Evolutionary conservation across 257 asterid species (phyloP).

Genomic region (Solanum okadae): DNA sequence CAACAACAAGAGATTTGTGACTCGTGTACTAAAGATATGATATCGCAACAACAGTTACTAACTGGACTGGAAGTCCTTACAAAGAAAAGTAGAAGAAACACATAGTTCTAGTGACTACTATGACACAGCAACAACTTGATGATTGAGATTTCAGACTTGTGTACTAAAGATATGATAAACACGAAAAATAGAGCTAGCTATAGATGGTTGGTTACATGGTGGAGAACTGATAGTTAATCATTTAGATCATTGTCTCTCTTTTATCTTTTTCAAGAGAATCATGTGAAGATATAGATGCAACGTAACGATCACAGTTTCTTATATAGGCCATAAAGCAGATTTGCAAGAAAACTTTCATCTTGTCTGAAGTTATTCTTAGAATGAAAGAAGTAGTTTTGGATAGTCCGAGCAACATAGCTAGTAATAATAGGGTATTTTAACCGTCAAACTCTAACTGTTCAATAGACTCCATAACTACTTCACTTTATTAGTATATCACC

Average conservation of each 20-base stretch:
- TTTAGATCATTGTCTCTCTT: not conserved
- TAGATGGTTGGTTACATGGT: not conserved
- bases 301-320: not conserved
- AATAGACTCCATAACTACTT: not conserved
- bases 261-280: not conserved
- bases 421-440: not conserved
- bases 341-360: not conserved
- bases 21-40: not conserved
- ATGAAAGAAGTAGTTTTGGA: no score
- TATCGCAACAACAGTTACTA: not conserved
- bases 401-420: not conserved
- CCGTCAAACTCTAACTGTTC: not conserved
- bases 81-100: no score
- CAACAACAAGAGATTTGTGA: not conserved
- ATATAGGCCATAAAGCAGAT: not conserved
- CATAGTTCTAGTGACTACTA: not conserved
- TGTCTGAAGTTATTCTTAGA: not conserved
- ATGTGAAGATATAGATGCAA: not conserved
- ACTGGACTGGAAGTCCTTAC: not conserved
- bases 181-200: not conserved
- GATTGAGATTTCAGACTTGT: not conserved
- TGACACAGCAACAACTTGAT: not conserved
- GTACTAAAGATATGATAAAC: not conserved
- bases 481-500: not conserved
- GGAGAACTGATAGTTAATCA: not conserved